Percentiles rank a stretch among this genome's conserved stretches.
These are phyloP conservation scores for Petrea volubilis DNA, from an alignment of 257 asterid genomes.

Conservation along the genomic window DNA sequence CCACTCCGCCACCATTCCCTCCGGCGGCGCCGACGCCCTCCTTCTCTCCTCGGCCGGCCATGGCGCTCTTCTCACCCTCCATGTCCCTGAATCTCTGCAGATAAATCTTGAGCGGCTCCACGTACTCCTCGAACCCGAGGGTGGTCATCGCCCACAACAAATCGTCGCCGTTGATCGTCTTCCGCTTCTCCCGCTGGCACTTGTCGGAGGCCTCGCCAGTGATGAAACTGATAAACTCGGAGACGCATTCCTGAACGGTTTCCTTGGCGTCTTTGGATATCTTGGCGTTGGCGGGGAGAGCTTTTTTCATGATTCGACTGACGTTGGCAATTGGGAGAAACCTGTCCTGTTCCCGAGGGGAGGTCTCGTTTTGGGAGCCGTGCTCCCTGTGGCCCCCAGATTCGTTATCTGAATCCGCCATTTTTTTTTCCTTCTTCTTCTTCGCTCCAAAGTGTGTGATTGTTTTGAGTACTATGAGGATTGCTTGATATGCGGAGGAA, in stretches of 20 bases:
- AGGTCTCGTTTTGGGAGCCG: conserved; percentile 41
- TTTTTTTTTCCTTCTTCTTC: neutral
- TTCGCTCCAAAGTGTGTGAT: neutral
- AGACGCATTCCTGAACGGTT: conserved; percentile 71
- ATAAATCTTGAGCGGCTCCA: conserved; percentile 57
- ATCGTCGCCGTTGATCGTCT: conserved; percentile 72
- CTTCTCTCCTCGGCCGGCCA: conserved; percentile 45
- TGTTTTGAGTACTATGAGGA: too few species aligned
- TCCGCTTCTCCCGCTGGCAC: conserved; percentile 69
- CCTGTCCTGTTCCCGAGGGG: conserved; percentile 63
- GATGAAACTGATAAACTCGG: conserved; percentile 73
- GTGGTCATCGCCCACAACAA: conserved; percentile 83
- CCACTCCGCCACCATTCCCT: conserved; percentile 30
- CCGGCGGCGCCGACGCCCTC: conserved; percentile 20
- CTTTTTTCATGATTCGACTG: conserved; percentile 66
- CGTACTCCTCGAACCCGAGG: conserved; percentile 69
- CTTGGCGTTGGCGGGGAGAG: conserved; percentile 70
- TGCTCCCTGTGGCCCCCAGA: conserved; percentile 69
- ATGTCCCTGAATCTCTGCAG: conserved; percentile 65
- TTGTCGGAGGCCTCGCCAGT: conserved; percentile 78
- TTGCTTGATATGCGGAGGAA: neutral
- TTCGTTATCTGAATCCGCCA: conserved; percentile 91
- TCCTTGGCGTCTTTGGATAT: conserved; percentile 74
- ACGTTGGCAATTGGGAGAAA: conserved; percentile 76
- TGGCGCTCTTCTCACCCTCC: conserved; percentile 64